Evolutionary conservation across 352 stramenopile species (phyloP).

Genomic region (Phytophthora pistaciae): DNA sequence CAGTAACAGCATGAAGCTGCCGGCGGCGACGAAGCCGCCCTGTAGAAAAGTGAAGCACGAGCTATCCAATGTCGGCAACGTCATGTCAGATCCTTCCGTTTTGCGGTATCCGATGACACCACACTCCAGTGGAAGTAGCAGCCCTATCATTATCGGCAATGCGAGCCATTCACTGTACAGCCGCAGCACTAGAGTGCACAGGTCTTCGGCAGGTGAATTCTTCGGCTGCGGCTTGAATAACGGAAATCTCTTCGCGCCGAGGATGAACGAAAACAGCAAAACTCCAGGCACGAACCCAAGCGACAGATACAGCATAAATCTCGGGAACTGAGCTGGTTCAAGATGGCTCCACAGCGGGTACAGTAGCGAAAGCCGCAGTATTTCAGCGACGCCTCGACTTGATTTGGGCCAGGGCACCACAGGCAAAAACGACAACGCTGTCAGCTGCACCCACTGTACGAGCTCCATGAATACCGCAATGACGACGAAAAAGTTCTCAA

Average conservation of each 20-base stretch:
- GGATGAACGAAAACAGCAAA: slow-evolving; percentile 36
- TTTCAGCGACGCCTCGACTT: slow-evolving; percentile 41
- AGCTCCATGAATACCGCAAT: slow-evolving; percentile 51
- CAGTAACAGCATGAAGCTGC: slow-evolving; percentile 27
- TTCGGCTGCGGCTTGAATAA: slow-evolving; percentile 74
- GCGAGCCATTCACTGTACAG: slow-evolving; percentile 65
- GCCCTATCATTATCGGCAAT: slow-evolving; percentile 55
- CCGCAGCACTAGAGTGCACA: slow-evolving; percentile 56
- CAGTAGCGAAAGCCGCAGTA: slow-evolving; percentile 51
- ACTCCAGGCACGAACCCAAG: slow-evolving; percentile 47
- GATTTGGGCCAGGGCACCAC: slow-evolving; percentile 56
- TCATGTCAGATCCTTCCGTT: slow-evolving; percentile 14
- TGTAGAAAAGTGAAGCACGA: slow-evolving; percentile 53
- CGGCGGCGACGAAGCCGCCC: slow-evolving; percentile 37
- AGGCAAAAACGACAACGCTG: slow-evolving; percentile 59
- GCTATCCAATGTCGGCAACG: slow-evolving; percentile 31
- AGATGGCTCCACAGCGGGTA: slow-evolving; percentile 61
- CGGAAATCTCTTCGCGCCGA: slow-evolving; percentile 62
- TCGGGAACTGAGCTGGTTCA: slow-evolving; percentile 42
- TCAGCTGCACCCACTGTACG: slow-evolving; percentile 55
- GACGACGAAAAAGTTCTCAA: slow-evolving; percentile 47
- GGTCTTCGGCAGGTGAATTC: slow-evolving; percentile 50
- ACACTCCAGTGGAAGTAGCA: slow-evolving; percentile 69
- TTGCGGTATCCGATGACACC: slow-evolving; percentile 55
- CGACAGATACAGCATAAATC: slow-evolving; percentile 48